A percentile compares a stretch with the other conserved stretches of the same genome.
Conservation (phyloP, 129 eudicot genomes). For the Deinandra increscens region DNA sequence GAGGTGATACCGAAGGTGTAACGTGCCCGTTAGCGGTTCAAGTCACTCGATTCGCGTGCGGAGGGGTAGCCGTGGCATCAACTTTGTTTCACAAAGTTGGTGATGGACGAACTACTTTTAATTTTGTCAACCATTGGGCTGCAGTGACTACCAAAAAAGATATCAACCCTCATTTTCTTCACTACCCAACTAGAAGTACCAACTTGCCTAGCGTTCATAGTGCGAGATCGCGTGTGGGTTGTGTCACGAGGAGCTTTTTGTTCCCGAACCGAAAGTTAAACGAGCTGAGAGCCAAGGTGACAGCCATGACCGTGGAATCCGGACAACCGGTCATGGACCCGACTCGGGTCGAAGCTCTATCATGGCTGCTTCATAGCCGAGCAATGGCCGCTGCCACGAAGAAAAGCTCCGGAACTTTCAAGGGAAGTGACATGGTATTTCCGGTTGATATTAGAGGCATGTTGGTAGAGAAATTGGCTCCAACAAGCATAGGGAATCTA, state of each 20-base stretch:
- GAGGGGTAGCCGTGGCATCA: constrained; percentile 1
- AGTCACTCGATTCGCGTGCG: background rate
- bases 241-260: constrained; percentile 18
- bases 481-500: constrained; percentile 10
- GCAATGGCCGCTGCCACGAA: constrained; percentile 5
- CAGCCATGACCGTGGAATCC: background rate
- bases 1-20: constrained; percentile 8
- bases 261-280: constrained; percentile 21
- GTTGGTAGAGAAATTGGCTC: constrained; percentile 1
- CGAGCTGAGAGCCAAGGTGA: constrained; percentile 5
- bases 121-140: constrained; percentile 12
- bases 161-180: background rate
- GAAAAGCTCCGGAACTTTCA: background rate
- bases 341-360: constrained; percentile 13
- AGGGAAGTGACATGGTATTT: background rate
- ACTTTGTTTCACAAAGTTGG: background rate
- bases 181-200: background rate
- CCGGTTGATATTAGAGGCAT: background rate
- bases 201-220: background rate
- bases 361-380: constrained; percentile 10
- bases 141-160: background rate
- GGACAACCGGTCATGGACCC: constrained; percentile 18
- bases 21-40: constrained; percentile 2
- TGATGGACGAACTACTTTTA: background rate
- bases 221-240: background rate